These are phyloP conservation scores for Erucastrum elatum DNA, from an alignment of 345 rosid species.

Conservation along the genomic window DNA sequence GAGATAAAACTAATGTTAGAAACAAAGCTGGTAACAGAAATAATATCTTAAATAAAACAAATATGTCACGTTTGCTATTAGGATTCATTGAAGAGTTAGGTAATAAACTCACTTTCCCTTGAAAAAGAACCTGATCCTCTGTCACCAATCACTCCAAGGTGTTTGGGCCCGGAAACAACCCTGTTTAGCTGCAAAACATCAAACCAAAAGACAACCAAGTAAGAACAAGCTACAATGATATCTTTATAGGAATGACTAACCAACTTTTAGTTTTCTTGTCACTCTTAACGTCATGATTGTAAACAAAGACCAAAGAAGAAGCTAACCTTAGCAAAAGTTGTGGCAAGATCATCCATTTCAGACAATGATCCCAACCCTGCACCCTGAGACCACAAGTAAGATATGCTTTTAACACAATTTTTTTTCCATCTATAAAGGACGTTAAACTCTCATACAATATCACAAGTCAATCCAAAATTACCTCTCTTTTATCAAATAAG, in stretches of 20 bases:
- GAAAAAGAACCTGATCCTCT: conserved; percentile 95
- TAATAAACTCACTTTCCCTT: conserved; percentile 85
- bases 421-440: background rate
- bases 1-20: conserved; percentile 23
- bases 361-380: conserved; percentile 64
- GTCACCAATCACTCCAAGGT: conserved; percentile 94
- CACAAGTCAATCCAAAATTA: conserved; percentile 3
- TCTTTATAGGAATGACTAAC: background rate
- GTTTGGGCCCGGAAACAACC: conserved; percentile 87
- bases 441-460: background rate
- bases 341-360: conserved; percentile 91
- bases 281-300: background rate
- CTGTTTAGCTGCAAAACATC: conserved; percentile 69
- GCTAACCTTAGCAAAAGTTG: conserved; percentile 89
- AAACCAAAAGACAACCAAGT: background rate
- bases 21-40: background rate
- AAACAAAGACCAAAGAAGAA: background rate
- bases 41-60: background rate
- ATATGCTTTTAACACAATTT: background rate
- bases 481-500: conserved; percentile 79
- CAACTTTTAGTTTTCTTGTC: background rate
- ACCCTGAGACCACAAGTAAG: conserved; percentile 46
- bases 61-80: background rate
- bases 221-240: background rate
- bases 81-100: background rate